phyloP scores from a whole-genome alignment of 1,139 yeast species.

The Suhomyces atakaporum region DNA sequence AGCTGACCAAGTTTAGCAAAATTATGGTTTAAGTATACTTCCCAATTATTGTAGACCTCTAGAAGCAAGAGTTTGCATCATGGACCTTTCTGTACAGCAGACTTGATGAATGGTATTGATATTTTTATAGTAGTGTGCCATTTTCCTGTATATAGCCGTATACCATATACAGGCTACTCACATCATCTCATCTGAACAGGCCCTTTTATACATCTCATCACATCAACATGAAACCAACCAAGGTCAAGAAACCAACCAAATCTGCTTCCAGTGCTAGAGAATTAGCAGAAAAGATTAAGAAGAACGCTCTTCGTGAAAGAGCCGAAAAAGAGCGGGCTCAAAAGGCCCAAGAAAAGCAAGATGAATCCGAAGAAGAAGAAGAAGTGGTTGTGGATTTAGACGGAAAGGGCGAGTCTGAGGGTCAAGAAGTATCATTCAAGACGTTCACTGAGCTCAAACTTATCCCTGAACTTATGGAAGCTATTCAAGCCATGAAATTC shows the following conservation, averaged over 20 bases:
- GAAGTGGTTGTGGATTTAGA: conserved; percentile 17
- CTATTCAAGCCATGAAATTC: conserved; percentile 68
- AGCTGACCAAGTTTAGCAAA: too few relatives aligned
- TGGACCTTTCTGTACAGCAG: too few relatives aligned
- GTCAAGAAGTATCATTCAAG: conserved; percentile 25
- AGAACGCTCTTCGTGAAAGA: conserved; percentile 42
- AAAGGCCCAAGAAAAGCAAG: conserved; percentile 20
- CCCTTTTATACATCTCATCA: not conserved
- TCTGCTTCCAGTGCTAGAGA: conserved; percentile 22
- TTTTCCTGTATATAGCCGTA: too few relatives aligned
- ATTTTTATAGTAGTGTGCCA: too few relatives aligned
- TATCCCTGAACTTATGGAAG: conserved; percentile 79
- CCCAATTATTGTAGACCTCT: too few relatives aligned
- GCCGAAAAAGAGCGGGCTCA: conserved; percentile 23
- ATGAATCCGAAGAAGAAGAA: conserved; percentile 13
- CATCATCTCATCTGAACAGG: too few relatives aligned
- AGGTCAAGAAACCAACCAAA: conserved; percentile 12
- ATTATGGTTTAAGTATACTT: too few relatives aligned
- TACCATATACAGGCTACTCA: too few relatives aligned
- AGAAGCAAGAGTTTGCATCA: too few relatives aligned
- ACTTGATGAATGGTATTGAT: too few relatives aligned
- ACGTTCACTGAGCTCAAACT: conserved; percentile 57
- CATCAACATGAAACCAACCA: conserved; percentile 12
- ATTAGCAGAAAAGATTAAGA: conserved; percentile 54
- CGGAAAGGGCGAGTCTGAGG: conserved; percentile 8